Evolutionary conservation across 805 yeast species (phyloP).

Genomic region (Candida pini): DNA sequence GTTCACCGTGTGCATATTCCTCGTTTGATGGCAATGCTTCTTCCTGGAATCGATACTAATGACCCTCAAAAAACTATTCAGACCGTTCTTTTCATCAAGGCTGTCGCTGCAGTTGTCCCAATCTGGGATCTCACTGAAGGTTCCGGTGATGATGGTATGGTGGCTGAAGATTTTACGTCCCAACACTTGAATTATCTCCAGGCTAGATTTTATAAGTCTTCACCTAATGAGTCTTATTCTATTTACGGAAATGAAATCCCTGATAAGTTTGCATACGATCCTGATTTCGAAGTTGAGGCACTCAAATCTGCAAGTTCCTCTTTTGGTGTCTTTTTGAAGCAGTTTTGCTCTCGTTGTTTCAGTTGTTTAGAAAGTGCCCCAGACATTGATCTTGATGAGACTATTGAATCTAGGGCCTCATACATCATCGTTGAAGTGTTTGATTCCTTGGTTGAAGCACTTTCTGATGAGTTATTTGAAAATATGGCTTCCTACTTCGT

Average conservation of each 20-base stretch:
- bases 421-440: conserved; percentile 32
- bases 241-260: conserved; percentile 17
- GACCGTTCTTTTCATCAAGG: conserved; percentile 62
- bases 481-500: conserved; percentile 42
- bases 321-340: conserved; percentile 53
- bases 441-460: conserved; percentile 49
- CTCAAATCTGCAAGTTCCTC: conserved; percentile 68
- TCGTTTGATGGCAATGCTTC: conserved; percentile 58
- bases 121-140: conserved; percentile 52
- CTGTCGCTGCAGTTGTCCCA: conserved; percentile 69
- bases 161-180: conserved; percentile 53
- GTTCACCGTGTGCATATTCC: conserved; percentile 74
- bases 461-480: conserved; percentile 50
- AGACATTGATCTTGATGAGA: conserved; percentile 45
- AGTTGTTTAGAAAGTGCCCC: conserved; percentile 65
- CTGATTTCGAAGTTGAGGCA: conserved; percentile 46
- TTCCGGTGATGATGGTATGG: conserved; percentile 31
- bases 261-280: conserved; percentile 34
- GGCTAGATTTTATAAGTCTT: conserved; percentile 30
- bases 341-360: conserved; percentile 55
- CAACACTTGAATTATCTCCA: conserved; percentile 57
- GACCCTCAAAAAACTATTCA: conserved; percentile 70
- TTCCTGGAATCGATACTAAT: conserved; percentile 85
- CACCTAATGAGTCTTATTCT: conserved; percentile 19
- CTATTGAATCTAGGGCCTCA: conserved; percentile 45